Percentiles rank a stretch among this genome's conserved stretches.
Evolutionary conservation across 2,329 filamentous ascomycete genomes (phyloP).

Genomic region (Fusarium verrucosum): DNA sequence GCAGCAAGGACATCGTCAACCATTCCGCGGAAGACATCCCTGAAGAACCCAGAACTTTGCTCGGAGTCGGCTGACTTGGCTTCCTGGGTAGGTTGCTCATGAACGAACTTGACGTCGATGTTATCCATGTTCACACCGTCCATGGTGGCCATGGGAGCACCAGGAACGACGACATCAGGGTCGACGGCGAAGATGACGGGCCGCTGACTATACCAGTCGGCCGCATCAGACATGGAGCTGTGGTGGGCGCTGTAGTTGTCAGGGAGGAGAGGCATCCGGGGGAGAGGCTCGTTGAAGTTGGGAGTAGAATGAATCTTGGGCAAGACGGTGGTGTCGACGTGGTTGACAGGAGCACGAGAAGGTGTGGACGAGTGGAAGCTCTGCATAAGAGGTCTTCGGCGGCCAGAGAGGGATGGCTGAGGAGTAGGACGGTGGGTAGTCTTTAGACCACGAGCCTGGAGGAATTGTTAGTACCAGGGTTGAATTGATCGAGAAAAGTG

Average conservation of each 20-base stretch:
- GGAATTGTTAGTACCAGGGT: slow-evolving; percentile 18
- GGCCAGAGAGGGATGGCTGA: slow-evolving; percentile 55
- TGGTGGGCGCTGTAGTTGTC: slow-evolving; percentile 62
- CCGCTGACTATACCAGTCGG: slow-evolving; percentile 57
- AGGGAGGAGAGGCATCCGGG: slow-evolving; percentile 68
- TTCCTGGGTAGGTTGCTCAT: slow-evolving; percentile 48
- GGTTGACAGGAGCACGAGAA: slow-evolving; percentile 49
- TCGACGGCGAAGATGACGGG: slow-evolving; percentile 64
- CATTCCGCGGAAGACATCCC: slow-evolving; percentile 65
- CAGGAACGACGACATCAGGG: slow-evolving; percentile 62
- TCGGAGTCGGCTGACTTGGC: slow-evolving; percentile 40
- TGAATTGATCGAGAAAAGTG: neutral
- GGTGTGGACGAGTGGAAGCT: slow-evolving; percentile 64
- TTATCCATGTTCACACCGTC: slow-evolving; percentile 67
- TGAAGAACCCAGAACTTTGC: slow-evolving; percentile 57
- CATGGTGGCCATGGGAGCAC: slow-evolving; percentile 64
- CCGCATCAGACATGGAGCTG: slow-evolving; percentile 54
- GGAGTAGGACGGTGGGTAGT: slow-evolving; percentile 60
- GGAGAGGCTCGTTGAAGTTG: slow-evolving; percentile 49
- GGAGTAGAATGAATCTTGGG: slow-evolving; percentile 54
- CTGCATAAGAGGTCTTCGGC: slow-evolving; percentile 69
- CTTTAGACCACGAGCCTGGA: slow-evolving; percentile 54
- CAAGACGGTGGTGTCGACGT: slow-evolving; percentile 64
- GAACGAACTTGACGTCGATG: slow-evolving; percentile 63
- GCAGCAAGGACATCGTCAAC: slow-evolving; percentile 58